Evolutionary conservation across 1,284 basidiomycete genomes (phyloP), one percentile per base, ranked within the genome.

Genomic region (Boletus austroedulis): DNA sequence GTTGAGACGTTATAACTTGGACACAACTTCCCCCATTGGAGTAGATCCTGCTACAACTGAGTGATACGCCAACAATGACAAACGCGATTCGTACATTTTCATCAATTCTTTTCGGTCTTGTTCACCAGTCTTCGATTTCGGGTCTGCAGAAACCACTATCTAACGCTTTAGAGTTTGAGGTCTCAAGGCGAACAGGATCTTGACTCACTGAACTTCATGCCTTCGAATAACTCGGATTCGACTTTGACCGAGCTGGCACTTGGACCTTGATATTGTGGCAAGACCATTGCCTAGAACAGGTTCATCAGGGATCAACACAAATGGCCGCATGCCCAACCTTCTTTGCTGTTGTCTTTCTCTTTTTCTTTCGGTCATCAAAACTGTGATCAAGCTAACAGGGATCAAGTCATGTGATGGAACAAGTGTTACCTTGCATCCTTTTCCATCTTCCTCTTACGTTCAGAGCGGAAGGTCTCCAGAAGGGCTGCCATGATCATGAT

Each of bases 111-210:
- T 80, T 67, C 84, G 89, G 64, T 91, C 87, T 53, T 85, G 75
- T n/a, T 84, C 82, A 4, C 84, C 85, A 1, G 82, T 86, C 64
- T 76, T 79, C 12, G 86, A 87, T 65, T 85, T 87, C 0, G 87
- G 87, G 69, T 93, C 90, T 9, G 89, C 86, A 44, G 87, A 80
- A 8, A 95, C 87, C 69, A 90, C 90, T 93, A 61, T 23, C 17
- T 24, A 45, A 44, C 21, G 19, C n/a, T 24, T 60, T 44, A 57
- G 38, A 36, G 12, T 21, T 7, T 17, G 36, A 19, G 2, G 15
- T 6, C 9, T 40, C 21, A 11, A 9, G 21, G 38, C 7, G 38
- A 10, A 40, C n/a, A 15, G 17, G 4, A 8, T 17, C 14, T 47
- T 9, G 17, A 78, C 88, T 67, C 57, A 94, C 94, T 86, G 69